Evolutionary conservation across 1,139 yeast species (phyloP).

Genomic region (Candida smagusa): DNA sequence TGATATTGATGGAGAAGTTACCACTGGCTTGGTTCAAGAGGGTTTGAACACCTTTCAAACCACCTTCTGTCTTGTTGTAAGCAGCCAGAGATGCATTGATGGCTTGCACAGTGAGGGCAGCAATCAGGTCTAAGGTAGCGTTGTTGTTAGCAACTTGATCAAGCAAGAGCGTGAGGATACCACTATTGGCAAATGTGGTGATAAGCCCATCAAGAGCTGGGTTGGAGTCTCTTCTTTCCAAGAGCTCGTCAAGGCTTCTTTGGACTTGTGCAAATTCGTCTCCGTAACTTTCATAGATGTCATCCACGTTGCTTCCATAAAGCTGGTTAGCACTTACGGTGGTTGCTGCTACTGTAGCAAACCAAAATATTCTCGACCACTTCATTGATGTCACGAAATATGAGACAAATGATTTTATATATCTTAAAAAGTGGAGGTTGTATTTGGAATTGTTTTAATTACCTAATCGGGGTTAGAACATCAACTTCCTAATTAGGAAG

Average conservation of each 20-base stretch:
- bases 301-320: constrained; percentile 1
- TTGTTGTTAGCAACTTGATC: constrained; percentile 27
- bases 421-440: neutral
- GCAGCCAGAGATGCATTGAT: constrained; percentile 8
- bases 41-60: constrained; percentile 1
- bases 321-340: constrained; percentile 3
- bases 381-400: constrained; percentile 5
- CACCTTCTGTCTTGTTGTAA: constrained; percentile 7
- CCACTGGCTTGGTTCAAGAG: constrained; percentile 1
- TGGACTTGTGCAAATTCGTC: constrained; percentile 5
- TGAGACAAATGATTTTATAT: no score
- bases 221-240: constrained; percentile 16
- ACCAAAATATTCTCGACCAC: constrained; percentile 7
- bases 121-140: constrained; percentile 17
- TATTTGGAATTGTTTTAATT: neutral
- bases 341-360: constrained; percentile 2
- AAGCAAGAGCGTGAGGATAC: constrained; percentile 27
- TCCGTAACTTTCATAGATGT: constrained; percentile 1
- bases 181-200: constrained; percentile 25
- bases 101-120: constrained; percentile 3
- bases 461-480: constrained; percentile 5
- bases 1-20: constrained; percentile 15
- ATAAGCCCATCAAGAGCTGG: constrained; percentile 9
- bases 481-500: constrained; percentile 4
- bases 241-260: constrained; percentile 4